Conservation (phyloP, 495 filamentous ascomycete species). For the Achaetomiella virescens region DNA sequence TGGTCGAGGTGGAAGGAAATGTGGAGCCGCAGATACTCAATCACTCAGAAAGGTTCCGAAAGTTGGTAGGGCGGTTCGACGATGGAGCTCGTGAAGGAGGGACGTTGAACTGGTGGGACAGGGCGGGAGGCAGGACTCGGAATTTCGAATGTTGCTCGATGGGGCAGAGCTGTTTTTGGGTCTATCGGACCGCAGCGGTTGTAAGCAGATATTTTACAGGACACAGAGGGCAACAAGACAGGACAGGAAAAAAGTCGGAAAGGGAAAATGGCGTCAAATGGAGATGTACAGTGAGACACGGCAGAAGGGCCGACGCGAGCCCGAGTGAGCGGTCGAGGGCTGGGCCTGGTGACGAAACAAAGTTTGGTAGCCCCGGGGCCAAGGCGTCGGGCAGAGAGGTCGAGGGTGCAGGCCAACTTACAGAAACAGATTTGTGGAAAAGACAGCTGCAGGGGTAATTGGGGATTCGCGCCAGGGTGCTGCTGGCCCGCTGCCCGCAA, state of each 20-base stretch:
- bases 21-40: neutral
- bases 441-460: too few species aligned
- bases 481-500: neutral
- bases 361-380: neutral
- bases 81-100: too few species aligned
- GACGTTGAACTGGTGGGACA: too few species aligned
- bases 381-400: too few species aligned
- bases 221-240: neutral
- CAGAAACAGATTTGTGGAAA: constrained; percentile 7
- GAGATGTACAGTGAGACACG: neutral
- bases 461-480: neutral
- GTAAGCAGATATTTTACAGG: neutral
- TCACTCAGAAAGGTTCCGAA: neutral
- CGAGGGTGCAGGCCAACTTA: constrained; percentile 1
- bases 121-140: too few species aligned
- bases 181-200: too few species aligned
- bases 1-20: neutral
- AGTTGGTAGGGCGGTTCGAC: neutral
- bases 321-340: constrained; percentile 15
- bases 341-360: neutral
- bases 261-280: neutral
- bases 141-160: too few species aligned
- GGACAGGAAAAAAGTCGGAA: neutral
- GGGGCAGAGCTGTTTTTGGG: too few species aligned
- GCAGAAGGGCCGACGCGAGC: constrained; percentile 7